Evolutionary conservation across 2,329 filamentous ascomycete species (phyloP).

Genomic region (Malbranchea zuffiana): DNA sequence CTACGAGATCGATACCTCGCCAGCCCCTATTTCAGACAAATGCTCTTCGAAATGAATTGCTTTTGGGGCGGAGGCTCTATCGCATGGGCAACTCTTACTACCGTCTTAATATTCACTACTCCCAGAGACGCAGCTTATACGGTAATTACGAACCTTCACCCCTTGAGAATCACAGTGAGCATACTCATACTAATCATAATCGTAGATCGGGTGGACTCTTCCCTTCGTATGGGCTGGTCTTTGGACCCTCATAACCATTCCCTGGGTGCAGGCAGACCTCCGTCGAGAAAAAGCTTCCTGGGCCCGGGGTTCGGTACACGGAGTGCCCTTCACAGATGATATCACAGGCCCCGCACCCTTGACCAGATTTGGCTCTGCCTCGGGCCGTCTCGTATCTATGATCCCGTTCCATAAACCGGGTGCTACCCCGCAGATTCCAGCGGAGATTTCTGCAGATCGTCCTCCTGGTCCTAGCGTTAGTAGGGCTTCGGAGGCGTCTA

Average conservation of each 20-base stretch:
- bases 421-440: no score
- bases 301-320: slow-evolving; percentile 25
- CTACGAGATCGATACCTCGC: slow-evolving; percentile 43
- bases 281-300: slow-evolving; percentile 36
- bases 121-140: slow-evolving; percentile 40
- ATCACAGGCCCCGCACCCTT: slow-evolving; percentile 27
- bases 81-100: slow-evolving; percentile 37
- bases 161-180: not conserved
- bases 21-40: slow-evolving; percentile 44
- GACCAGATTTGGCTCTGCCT: slow-evolving; percentile 28
- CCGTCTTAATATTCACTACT: slow-evolving; percentile 41
- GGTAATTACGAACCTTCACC: slow-evolving; percentile 20
- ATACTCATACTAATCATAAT: slow-evolving; percentile 6
- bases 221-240: slow-evolving; percentile 34
- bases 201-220: slow-evolving; percentile 33
- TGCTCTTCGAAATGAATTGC: slow-evolving; percentile 45
- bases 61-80: slow-evolving; percentile 47
- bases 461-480: no score
- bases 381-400: slow-evolving; percentile 12
- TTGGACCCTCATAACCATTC: slow-evolving; percentile 37
- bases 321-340: slow-evolving; percentile 30
- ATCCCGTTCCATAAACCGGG: slow-evolving; percentile 15
- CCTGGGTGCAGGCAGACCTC: slow-evolving; percentile 37
- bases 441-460: no score
- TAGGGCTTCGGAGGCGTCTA: not conserved